Evolutionary conservation across 2,329 filamentous ascomycete genomes (phyloP).

Genomic region (Colletotrichum godetiae): DNA sequence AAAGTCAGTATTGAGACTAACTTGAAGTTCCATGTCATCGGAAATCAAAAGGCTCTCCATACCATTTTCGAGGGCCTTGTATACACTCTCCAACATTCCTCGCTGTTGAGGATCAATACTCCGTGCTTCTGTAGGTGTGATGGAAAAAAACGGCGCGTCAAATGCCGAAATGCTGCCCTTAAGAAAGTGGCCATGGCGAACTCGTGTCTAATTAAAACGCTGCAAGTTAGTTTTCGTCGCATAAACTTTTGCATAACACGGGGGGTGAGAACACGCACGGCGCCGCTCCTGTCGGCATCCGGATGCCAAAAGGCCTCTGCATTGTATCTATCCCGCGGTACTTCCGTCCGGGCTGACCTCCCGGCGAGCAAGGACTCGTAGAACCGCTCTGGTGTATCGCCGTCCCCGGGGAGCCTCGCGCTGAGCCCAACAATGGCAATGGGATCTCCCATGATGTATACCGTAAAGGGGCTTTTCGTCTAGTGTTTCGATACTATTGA

Average conservation of each 20-base stretch:
- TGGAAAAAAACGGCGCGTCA: constrained; percentile 43
- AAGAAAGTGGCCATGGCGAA: constrained; percentile 43
- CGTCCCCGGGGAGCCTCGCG: constrained; percentile 57
- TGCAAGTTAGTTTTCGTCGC: neutral
- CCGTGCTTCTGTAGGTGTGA: constrained; percentile 41
- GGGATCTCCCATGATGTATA: constrained; percentile 42
- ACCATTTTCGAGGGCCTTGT: constrained; percentile 45
- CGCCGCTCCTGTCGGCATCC: constrained; percentile 41
- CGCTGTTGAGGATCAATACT: constrained; percentile 48
- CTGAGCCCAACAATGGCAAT: constrained; percentile 60
- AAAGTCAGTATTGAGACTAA: neutral
- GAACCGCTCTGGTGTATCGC: constrained; percentile 53
- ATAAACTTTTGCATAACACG: neutral
- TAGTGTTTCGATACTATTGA: neutral
- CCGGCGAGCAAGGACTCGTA: constrained; percentile 53
- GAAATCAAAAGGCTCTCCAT: neutral
- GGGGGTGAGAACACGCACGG: constrained; percentile 32
- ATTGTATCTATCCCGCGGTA: constrained; percentile 44
- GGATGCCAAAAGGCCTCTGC: constrained; percentile 45
- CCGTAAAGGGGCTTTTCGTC: neutral
- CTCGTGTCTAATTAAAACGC: constrained; percentile 26
- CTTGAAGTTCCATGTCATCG: too few relatives aligned
- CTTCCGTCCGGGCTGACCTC: constrained; percentile 40
- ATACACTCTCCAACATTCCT: constrained; percentile 47
- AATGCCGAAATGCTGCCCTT: constrained; percentile 40